Conservation (phyloP, 495 filamentous ascomycete species). For the Hypoxylon lienhwacheense region DNA sequence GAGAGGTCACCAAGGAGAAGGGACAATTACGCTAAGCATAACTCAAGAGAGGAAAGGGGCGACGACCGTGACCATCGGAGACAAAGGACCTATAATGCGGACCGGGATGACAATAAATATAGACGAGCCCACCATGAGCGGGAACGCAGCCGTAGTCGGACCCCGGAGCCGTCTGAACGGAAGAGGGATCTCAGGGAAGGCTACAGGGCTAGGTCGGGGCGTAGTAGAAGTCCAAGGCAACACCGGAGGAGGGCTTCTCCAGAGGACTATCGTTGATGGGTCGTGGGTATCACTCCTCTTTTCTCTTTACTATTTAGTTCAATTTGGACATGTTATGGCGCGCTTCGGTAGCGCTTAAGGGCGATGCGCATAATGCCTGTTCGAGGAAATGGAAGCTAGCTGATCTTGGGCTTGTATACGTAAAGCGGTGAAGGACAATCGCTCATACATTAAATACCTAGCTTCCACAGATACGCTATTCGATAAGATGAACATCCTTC, state of each 20-base stretch:
- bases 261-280: constrained; percentile 5
- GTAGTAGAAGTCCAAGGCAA: constrained; percentile 29
- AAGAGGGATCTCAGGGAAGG: constrained; percentile 26
- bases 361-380: not conserved
- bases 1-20: constrained; percentile 26
- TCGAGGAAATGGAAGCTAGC: too few relatives aligned
- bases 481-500: too few relatives aligned
- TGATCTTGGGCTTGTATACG: too few relatives aligned
- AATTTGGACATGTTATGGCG: not conserved
- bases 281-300: not conserved
- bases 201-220: constrained; percentile 30
- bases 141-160: constrained; percentile 24
- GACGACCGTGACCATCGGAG: constrained; percentile 22
- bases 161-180: constrained; percentile 24
- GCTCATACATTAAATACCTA: too few relatives aligned
- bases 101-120: constrained; percentile 12
- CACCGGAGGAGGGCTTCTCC: constrained; percentile 15
- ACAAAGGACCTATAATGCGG: constrained; percentile 22
- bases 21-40: constrained; percentile 17
- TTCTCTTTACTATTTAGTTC: not conserved
- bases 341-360: not conserved
- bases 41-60: constrained; percentile 24
- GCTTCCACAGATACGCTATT: too few relatives aligned
- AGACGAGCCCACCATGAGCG: constrained; percentile 11
- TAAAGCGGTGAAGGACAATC: too few relatives aligned